Percentiles rank a stretch among this genome's conserved stretches.
These are phyloP conservation scores for Arabidopsis hybrid DNA, from an alignment of 441 rosid genomes.

Conservation along the genomic window DNA sequence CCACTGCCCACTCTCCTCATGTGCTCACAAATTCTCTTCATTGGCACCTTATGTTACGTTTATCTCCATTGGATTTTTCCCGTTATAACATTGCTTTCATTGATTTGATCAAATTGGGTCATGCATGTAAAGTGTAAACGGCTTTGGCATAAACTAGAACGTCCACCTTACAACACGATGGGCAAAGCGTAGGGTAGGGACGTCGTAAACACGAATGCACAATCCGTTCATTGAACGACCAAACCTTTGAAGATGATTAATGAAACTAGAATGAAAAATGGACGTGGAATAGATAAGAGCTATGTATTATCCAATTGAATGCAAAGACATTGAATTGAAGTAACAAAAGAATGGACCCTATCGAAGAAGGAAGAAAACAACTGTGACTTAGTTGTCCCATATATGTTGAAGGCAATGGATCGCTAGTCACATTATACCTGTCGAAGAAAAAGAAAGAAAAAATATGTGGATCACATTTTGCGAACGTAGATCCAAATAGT, in stretches of 20 bases:
- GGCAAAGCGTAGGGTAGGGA: conserved; percentile 38
- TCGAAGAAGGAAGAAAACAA: conserved; percentile 39
- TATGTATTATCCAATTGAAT: conserved; percentile 21
- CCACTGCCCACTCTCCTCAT: conserved; percentile 44
- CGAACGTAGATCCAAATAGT: conserved; percentile 34
- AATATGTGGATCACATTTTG: conserved; percentile 39
- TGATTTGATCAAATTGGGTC: conserved; percentile 33
- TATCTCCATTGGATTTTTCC: conserved; percentile 42
- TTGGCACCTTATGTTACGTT: conserved; percentile 38
- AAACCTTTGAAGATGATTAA: conserved; percentile 40
- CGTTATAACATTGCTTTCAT: conserved; percentile 37
- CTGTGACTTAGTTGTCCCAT: conserved; percentile 35
- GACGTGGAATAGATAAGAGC: conserved; percentile 39
- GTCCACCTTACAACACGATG: conserved; percentile 45
- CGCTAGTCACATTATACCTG: conserved; percentile 44
- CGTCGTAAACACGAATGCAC: conserved; percentile 38
- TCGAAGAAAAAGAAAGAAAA: conserved; percentile 27
- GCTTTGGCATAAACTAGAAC: conserved; percentile 20
- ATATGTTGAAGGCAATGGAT: conserved; percentile 43
- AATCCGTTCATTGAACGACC: conserved; percentile 27
- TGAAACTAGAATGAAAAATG: conserved; percentile 27
- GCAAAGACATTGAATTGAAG: conserved; percentile 39
- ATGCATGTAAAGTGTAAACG: conserved; percentile 21
- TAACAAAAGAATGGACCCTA: conserved; percentile 44
- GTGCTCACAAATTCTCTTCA: conserved; percentile 41